Conservation (phyloP, 129 eudicot genomes). For the Arctium minus region DNA sequence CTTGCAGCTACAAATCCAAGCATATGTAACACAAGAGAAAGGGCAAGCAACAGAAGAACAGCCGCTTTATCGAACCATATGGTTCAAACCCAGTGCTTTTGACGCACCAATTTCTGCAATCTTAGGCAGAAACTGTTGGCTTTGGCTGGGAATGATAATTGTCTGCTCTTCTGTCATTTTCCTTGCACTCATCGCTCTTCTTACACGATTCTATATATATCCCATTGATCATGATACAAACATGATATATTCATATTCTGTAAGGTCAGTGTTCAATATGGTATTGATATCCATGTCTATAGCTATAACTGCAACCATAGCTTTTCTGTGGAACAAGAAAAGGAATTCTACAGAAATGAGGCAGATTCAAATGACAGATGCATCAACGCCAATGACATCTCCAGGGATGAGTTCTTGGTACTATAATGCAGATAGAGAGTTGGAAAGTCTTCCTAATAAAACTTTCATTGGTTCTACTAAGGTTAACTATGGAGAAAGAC, state of each 20-base stretch:
- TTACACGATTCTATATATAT: conserved; percentile 34
- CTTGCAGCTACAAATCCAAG: conserved; percentile 42
- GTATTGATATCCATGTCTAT: conserved; percentile 41
- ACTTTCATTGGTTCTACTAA: conserved; percentile 29
- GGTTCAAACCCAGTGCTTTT: conserved; percentile 37
- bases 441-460: conserved; percentile 47
- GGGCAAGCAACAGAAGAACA: conserved; percentile 25
- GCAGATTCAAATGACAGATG: conserved; percentile 36
- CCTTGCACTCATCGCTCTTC: conserved; percentile 23
- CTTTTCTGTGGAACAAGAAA: conserved; percentile 58
- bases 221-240: conserved; percentile 41
- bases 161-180: conserved; percentile 22
- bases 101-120: conserved; percentile 43
- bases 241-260: conserved; percentile 30
- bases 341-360: conserved; percentile 24
- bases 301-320: conserved; percentile 28
- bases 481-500: conserved; percentile 48
- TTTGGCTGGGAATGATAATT: conserved; percentile 41
- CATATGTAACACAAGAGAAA: conserved; percentile 46
- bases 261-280: conserved; percentile 30
- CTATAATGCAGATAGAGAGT: conserved; percentile 44
- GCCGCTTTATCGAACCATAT: conserved; percentile 30
- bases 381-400: conserved; percentile 35
- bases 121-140: conserved; percentile 44
- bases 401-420: conserved; percentile 42